Conservation (phyloP, 225 moss, liverwort and hornwort genomes). For the Takakia lepidozioides region DNA sequence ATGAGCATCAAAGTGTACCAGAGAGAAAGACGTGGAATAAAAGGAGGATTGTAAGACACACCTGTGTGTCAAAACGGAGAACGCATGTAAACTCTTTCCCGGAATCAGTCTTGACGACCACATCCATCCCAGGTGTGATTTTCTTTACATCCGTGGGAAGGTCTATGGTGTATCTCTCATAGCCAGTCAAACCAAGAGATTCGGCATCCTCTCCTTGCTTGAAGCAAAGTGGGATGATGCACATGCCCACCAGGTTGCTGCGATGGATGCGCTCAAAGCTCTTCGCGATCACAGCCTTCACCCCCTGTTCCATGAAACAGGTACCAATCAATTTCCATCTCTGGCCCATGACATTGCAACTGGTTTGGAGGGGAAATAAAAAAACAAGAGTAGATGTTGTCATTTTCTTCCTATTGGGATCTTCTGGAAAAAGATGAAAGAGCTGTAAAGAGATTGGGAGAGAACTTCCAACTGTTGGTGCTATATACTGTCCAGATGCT, state of each 20-base stretch:
- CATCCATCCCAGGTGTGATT: constrained; percentile 82
- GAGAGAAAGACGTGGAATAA: no score
- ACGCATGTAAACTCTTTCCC: constrained; percentile 70
- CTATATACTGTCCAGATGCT: no score
- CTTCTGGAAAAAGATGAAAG: no score
- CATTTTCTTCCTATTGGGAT: no score
- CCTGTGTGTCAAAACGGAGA: constrained; percentile 92
- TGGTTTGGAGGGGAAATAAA: no score
- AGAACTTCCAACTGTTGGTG: no score
- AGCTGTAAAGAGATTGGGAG: no score
- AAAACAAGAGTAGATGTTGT: no score
- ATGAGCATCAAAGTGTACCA: no score
- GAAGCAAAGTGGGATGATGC: constrained; percentile 85
- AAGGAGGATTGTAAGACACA: no score
- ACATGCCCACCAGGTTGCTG: constrained; percentile 97
- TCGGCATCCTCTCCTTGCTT: constrained; percentile 80
- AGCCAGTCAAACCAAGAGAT: constrained; percentile 74
- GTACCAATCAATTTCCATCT: not conserved
- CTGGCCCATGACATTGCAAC: no score
- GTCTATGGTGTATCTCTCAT: constrained; percentile 67
- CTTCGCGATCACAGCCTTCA: constrained; percentile 94
- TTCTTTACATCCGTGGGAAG: constrained; percentile 50
- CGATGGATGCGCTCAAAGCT: constrained; percentile 99
- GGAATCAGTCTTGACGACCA: constrained; percentile 60
- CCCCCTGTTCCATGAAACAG: constrained; percentile 42